Base-by-base conservation (phyloP, 2,329 filamentous ascomycete species). In the Fusarium protoensiforme region DNA sequence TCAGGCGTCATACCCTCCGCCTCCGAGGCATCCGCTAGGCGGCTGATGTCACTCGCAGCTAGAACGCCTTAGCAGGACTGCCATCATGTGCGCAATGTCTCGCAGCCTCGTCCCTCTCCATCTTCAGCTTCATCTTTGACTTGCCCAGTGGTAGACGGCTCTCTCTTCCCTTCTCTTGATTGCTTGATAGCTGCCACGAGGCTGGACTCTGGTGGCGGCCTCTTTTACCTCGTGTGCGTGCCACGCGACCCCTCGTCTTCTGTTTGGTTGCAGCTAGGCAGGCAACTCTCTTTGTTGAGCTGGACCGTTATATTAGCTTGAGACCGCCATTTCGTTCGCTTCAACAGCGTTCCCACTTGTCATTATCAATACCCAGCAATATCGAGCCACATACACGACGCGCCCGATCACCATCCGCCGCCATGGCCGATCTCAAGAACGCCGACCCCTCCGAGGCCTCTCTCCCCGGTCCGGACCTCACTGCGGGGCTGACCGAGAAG, bases 401-500 rank as follows among this genome's bases (percentile, higher is more conserved):
- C 27, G 56, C 8, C 8, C 46, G 35, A 69, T 14, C 36, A 20
- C 43, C 35, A 54, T 38, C 39, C 62, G 31, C 59, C 64, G 57
- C 43, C 69, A 82, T 82, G 80, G 72, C 75, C 60, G 71, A 75
- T 58, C 59, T 71, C 43, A 71, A 73, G 38, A 71, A 75, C 63
- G 53, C 68, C 63, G 73, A 75, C 33, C 59, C 72, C 58, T 65
- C 75, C 62, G 79, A 79, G 54, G 68, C 64, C 56, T 71, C 48
- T 67, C 73, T 78, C 20, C 78, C 83, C 46, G 76, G 79, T n/a
- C 77, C 81, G 33, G 80, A 81, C 35, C 61, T 80, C 16, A 66
- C 70, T 51, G 69, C 75, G 57, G 79, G 76, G 46, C 46, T 79
- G 16, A 64, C 70, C 18, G 67, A 76, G 36, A 69, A 75, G 48